A percentile compares a stretch with the other conserved stretches of the same genome.
phyloP scores from a whole-genome alignment of 805 yeast species.

The Maudiozyma turicensis region DNA sequence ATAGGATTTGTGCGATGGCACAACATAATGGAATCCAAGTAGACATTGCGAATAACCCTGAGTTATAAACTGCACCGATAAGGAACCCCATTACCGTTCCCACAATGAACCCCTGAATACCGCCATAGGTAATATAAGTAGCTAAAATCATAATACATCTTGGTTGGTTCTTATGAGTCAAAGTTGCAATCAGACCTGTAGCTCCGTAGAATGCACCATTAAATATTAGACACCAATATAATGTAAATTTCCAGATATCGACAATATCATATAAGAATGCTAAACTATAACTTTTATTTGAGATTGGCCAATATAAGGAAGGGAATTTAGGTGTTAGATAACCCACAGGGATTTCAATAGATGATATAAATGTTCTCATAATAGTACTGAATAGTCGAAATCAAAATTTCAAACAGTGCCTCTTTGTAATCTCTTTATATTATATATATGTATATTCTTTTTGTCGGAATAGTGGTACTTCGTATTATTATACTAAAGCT shows the following conservation, averaged over 20 bases:
- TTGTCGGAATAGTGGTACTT: too few species aligned
- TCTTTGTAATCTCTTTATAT: too few species aligned
- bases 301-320: slow-evolving; percentile 63
- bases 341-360: slow-evolving; percentile 64
- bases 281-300: slow-evolving; percentile 27
- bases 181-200: slow-evolving; percentile 55
- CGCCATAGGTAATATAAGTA: slow-evolving; percentile 44
- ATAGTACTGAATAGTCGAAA: too few species aligned
- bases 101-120: slow-evolving; percentile 52
- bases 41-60: slow-evolving; percentile 80
- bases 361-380: slow-evolving; percentile 32
- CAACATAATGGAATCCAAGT: slow-evolving; percentile 92
- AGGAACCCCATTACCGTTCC: slow-evolving; percentile 76
- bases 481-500: too few species aligned
- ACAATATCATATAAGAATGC: slow-evolving; percentile 56
- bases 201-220: slow-evolving; percentile 51
- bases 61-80: slow-evolving; percentile 61
- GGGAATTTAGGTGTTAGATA: slow-evolving; percentile 76
- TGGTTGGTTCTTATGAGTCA: slow-evolving; percentile 36
- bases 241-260: slow-evolving; percentile 78
- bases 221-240: slow-evolving; percentile 70
- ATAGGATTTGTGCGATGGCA: slow-evolving; percentile 59
- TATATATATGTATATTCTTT: too few species aligned
- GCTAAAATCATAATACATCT: slow-evolving; percentile 36
- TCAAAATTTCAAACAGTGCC: too few species aligned